phyloP scores from a whole-genome alignment of 2,329 filamentous ascomycete genomes.

The Sclerotiophoma versabilis region DNA sequence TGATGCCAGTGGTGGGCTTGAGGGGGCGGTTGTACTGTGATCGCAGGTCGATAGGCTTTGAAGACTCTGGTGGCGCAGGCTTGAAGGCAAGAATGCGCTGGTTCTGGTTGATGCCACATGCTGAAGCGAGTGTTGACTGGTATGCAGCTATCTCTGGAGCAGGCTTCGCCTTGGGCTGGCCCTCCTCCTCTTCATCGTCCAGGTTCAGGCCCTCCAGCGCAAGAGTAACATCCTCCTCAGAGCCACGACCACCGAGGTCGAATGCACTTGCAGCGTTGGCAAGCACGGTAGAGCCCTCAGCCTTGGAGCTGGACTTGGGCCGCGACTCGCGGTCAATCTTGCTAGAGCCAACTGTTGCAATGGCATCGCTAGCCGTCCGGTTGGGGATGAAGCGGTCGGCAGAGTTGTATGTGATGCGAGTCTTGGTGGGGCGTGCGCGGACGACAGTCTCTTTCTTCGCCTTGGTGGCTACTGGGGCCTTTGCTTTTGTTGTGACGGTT shows the following conservation, averaged over 20 bases:
- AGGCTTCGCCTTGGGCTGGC: conserved; percentile 72
- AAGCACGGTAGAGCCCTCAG: conserved; percentile 77
- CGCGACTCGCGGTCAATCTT: conserved; percentile 72
- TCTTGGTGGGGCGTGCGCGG: conserved; percentile 47
- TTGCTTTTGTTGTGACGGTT: conserved; percentile 40
- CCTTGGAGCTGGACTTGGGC: conserved; percentile 73
- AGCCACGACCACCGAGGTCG: conserved; percentile 65
- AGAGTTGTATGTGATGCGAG: conserved; percentile 64
- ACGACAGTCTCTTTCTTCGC: conserved; percentile 44
- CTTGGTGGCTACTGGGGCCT: conserved; percentile 60
- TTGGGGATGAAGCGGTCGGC: conserved; percentile 97
- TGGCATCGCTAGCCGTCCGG: conserved; percentile 85
- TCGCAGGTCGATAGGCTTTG: conserved; percentile 95
- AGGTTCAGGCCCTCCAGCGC: conserved; percentile 82
- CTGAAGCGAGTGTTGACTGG: conserved; percentile 86
- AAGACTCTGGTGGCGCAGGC: conserved; percentile 96
- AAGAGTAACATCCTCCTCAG: conserved; percentile 74
- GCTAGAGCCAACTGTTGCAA: conserved; percentile 78
- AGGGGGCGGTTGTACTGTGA: conserved; percentile 98
- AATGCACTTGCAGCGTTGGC: conserved; percentile 75
- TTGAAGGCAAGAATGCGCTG: conserved; percentile 98
- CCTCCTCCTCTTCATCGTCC: conserved; percentile 71
- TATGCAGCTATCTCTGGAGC: conserved; percentile 90
- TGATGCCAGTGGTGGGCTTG: conserved; percentile 74
- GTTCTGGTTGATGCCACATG: conserved; percentile 91